Percentiles rank a stretch among this genome's conserved stretches.
These are phyloP conservation scores for Galerina marginata DNA, from an alignment of 768 basidiomycete genomes.

Conservation along the genomic window DNA sequence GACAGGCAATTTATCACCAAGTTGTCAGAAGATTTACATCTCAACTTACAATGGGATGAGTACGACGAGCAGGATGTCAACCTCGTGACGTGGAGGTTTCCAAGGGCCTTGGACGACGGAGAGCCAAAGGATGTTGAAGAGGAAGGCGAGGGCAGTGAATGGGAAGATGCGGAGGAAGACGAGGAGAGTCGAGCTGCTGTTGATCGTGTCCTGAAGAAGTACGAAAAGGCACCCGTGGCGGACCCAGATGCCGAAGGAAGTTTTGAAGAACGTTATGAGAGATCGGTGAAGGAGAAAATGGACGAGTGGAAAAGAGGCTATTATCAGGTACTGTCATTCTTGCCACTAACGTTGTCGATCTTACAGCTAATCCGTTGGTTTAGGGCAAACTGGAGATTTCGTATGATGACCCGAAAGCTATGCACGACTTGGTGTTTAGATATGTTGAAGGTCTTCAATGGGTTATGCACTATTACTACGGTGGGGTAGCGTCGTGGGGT, in stretches of 20 bases:
- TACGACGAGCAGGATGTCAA: conserved; percentile 85
- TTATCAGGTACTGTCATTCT: conserved; percentile 67
- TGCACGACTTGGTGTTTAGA: conserved; percentile 73
- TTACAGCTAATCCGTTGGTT: not conserved
- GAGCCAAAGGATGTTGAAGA: conserved; percentile 39
- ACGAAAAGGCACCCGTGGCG: conserved; percentile 80
- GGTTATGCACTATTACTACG: conserved; percentile 99
- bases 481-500: conserved; percentile 95
- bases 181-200: conserved; percentile 77
- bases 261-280: conserved; percentile 81
- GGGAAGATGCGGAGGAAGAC: conserved; percentile 67
- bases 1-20: conserved; percentile 82
- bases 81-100: conserved; percentile 71
- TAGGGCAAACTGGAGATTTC: conserved; percentile 90
- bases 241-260: conserved; percentile 74
- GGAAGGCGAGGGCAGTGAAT: conserved; percentile 49
- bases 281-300: conserved; percentile 81
- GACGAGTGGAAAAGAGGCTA: conserved; percentile 90
- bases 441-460: conserved; percentile 97
- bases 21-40: conserved; percentile 77
- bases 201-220: conserved; percentile 85
- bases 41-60: conserved; percentile 91
- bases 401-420: conserved; percentile 68
- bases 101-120: conserved; percentile 43
- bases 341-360: not conserved